These are phyloP conservation scores for Cryptosporidium parvum DNA, from an alignment of 169 alveolate species.

Conservation along the genomic window DNA sequence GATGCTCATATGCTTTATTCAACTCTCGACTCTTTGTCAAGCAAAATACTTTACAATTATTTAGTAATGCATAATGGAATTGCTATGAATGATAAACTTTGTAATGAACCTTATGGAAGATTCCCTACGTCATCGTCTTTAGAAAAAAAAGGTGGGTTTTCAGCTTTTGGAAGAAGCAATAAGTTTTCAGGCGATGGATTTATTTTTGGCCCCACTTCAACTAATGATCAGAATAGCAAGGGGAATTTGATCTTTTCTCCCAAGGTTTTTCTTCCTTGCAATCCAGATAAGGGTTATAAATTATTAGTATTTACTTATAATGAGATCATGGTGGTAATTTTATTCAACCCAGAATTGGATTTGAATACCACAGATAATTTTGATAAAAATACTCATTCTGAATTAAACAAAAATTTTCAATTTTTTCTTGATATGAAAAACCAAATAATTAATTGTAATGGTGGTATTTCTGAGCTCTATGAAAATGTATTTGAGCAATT, in stretches of 20 bases:
- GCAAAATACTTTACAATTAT: slow-evolving; percentile 43
- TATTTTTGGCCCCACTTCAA: slow-evolving; percentile 34
- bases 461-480: slow-evolving; percentile 33
- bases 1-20: slow-evolving; percentile 73
- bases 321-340: slow-evolving; percentile 53
- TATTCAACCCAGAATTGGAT: background rate
- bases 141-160: slow-evolving; percentile 6
- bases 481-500: slow-evolving; percentile 22
- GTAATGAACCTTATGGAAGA: slow-evolving; percentile 66
- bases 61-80: slow-evolving; percentile 69
- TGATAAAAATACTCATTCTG: background rate
- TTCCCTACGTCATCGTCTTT: slow-evolving; percentile 18
- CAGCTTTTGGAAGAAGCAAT: slow-evolving; percentile 71
- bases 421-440: slow-evolving; percentile 23
- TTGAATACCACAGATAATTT: background rate
- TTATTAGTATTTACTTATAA: slow-evolving; percentile 38
- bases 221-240: background rate
- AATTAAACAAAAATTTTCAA: background rate
- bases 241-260: slow-evolving; percentile 49
- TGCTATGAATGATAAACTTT: slow-evolving; percentile 71
- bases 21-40: slow-evolving; percentile 29
- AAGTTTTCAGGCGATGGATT: slow-evolving; percentile 18
- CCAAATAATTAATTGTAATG: slow-evolving; percentile 19
- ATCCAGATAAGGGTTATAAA: background rate
- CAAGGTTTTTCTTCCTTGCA: slow-evolving; percentile 38